phyloP scores from a whole-genome alignment of 257 asterid genomes.

The Schizonepeta tenuifolia region DNA sequence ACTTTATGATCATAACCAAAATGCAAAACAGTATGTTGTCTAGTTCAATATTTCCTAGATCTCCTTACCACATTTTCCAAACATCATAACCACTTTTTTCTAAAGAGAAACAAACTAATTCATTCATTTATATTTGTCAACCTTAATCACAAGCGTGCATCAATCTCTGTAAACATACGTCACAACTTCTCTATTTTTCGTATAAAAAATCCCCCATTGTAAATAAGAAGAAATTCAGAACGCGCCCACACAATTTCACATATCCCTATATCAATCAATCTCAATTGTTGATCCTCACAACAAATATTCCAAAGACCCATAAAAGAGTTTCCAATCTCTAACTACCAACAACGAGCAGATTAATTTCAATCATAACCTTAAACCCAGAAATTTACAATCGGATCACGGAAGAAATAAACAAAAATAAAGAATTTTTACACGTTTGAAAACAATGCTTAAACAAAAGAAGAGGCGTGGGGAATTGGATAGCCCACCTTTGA shows the following conservation, averaged over 20 bases:
- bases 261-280: not conserved
- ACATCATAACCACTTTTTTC: slow-evolving; percentile 1
- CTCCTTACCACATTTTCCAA: not conserved
- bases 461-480: slow-evolving; percentile 4
- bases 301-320: not conserved
- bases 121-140: not conserved
- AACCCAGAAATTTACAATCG: slow-evolving; percentile 5
- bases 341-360: slow-evolving; percentile 6
- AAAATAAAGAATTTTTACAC: not conserved
- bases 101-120: not conserved
- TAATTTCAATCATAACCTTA: slow-evolving; percentile 19
- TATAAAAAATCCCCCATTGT: not conserved
- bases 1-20: not conserved
- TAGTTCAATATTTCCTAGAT: not conserved
- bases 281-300: slow-evolving; percentile 7
- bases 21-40: not conserved
- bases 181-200: not conserved
- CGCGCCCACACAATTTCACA: not conserved
- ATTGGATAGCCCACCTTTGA: slow-evolving; percentile 28
- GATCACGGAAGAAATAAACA: not conserved
- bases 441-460: not conserved
- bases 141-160: not conserved
- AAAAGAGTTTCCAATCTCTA: slow-evolving; percentile 5
- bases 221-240: not conserved
- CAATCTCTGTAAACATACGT: not conserved